phyloP scores from a whole-genome alignment of 345 rosid genomes.

The Ceriops zippeliana region DNA sequence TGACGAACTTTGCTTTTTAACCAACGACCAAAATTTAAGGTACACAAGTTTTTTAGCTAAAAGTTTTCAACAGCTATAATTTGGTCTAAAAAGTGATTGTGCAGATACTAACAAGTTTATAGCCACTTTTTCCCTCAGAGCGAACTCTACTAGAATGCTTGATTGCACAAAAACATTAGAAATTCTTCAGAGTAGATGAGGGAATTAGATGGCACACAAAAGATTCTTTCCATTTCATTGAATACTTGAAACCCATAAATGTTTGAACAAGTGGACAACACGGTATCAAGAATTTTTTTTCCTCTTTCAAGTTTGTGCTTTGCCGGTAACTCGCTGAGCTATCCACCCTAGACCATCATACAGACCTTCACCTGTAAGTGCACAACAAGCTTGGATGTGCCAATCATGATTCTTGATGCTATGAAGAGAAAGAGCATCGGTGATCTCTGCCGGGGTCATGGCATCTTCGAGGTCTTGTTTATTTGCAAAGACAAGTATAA shows the following conservation, averaged over 20 bases:
- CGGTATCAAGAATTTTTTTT: neutral
- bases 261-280: neutral
- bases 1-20: too few species aligned
- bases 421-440: conserved; percentile 83
- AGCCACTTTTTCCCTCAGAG: conserved; percentile 16
- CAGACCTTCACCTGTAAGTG: conserved; percentile 82
- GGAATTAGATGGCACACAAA: conserved; percentile 23
- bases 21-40: too few species aligned
- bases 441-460: conserved; percentile 85
- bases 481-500: conserved; percentile 82
- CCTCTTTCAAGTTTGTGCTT: conserved; percentile 46
- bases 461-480: conserved; percentile 92
- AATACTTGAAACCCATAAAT: conserved; percentile 6
- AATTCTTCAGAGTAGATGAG: conserved; percentile 6
- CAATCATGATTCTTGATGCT: conserved; percentile 92
- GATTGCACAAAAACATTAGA: conserved; percentile 18
- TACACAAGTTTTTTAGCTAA: neutral
- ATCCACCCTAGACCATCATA: conserved; percentile 89
- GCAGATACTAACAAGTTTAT: conserved; percentile 18
- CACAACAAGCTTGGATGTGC: conserved; percentile 95
- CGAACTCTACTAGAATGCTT: conserved; percentile 21
- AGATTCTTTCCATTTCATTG: conserved; percentile 6
- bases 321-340: conserved; percentile 77
- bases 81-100: conserved; percentile 20
- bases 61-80: neutral